Evolutionary conservation across 805 yeast genomes (phyloP), one percentile per base, ranked within the genome.

Genomic region (Clavispora fructus): DNA sequence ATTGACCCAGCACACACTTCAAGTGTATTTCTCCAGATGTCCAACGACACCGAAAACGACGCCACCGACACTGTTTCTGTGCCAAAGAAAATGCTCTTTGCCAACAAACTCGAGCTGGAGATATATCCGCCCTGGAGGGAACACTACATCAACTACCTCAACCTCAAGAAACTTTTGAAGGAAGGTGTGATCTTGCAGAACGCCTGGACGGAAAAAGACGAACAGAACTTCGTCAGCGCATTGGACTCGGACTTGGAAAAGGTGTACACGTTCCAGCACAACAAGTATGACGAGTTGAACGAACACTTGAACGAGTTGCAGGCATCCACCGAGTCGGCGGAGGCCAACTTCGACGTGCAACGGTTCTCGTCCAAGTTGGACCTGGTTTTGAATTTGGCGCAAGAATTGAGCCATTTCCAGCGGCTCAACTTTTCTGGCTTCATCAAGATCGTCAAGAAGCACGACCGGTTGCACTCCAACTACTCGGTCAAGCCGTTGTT

Each of bases 381-480:
- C 60, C 82, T 81, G 49, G 70, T 83, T 26, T 71, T 94, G 49
- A 76, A 81, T 10, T 75, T 80, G 56, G 87, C 98, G 10, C 87
- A 86, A 57, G 92, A 88, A 59, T 73, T 94, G 56, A 97, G 91
- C 63, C 87, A 82, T 61, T 94, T 94, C 69, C 85, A 95, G 37
- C 78, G 99, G 59, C 68, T 92, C 55, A 94, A 94, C 68, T 94
- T 85, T 71, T 92, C 99, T 12, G 99, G 97, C 1, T 92, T 94
- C 69, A 78, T 83, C 58, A 94, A 94, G 63, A 88, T 94, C 56
- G 97, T 91, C 53, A 91, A 92, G 71, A 92, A 92, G 68, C 99
- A 94, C 62, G 98, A 94, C 68, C 80, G 97, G 44, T 65, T 92
- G 53, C 97, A 91, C 66, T 78, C 90, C 29, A 76, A 80, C 53